Percentiles rank a stretch among this genome's conserved stretches.
Evolutionary conservation across 1,284 basidiomycete species (phyloP).

Genomic region (Tilletia horrida): DNA sequence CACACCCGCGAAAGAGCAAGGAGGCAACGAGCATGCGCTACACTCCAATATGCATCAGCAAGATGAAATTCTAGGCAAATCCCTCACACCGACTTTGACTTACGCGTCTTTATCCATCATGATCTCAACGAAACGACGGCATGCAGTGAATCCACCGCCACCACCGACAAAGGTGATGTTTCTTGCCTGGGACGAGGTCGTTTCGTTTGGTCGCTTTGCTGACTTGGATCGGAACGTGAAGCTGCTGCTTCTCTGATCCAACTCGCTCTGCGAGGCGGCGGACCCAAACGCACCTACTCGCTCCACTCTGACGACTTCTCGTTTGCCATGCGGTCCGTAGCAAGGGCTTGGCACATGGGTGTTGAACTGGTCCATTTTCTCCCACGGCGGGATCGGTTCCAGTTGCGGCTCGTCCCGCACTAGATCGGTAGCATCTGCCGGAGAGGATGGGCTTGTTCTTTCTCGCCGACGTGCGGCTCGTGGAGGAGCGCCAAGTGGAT

Average conservation of each 20-base stretch:
- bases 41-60: neutral
- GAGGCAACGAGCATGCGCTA: conserved; percentile 71
- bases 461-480: neutral
- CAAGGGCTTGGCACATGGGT: conserved; percentile 71
- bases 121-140: conserved; percentile 77
- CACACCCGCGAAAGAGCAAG: conserved; percentile 96
- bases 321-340: conserved; percentile 61
- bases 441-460: conserved; percentile 16
- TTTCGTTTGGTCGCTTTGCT: neutral
- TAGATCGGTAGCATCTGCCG: neutral
- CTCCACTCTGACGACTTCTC: conserved; percentile 66
- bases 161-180: conserved; percentile 47
- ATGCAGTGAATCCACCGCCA: conserved; percentile 77
- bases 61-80: neutral
- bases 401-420: conserved; percentile 8
- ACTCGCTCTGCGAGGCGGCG: conserved; percentile 57
- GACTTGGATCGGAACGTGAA: neutral
- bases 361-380: conserved; percentile 52
- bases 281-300: conserved; percentile 64
- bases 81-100: conserved; percentile 54
- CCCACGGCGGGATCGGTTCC: conserved; percentile 26
- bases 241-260: neutral
- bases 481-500: conserved; percentile 37
- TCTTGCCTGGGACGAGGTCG: neutral
- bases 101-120: conserved; percentile 94